These are phyloP conservation scores for Solanum hybrid DNA, from an alignment of 305 asterid species.

Conservation along the genomic window DNA sequence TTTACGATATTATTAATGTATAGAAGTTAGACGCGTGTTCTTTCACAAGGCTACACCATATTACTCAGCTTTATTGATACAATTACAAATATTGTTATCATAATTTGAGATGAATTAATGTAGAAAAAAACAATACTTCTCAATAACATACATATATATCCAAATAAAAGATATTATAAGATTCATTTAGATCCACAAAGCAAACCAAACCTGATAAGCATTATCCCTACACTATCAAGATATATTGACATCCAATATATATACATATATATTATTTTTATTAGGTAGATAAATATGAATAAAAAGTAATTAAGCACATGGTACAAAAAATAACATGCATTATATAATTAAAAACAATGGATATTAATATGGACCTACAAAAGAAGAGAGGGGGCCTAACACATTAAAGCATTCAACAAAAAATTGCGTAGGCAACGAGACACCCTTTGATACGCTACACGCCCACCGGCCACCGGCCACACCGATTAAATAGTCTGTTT, in stretches of 20 bases:
- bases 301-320: neutral
- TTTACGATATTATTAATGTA: neutral
- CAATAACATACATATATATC: neutral
- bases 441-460: neutral
- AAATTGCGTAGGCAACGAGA: neutral
- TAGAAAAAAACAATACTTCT: neutral
- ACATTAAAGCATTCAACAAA: neutral
- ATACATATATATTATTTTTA: neutral
- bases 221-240: neutral
- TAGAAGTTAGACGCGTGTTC: too few species aligned
- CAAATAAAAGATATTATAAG: neutral
- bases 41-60: neutral
- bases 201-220: neutral
- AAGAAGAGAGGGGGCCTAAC: neutral
- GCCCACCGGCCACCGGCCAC: neutral
- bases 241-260: neutral
- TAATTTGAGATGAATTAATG: neutral
- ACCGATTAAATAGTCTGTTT: neutral
- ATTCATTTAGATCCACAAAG: neutral
- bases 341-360: neutral
- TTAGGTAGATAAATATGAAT: neutral
- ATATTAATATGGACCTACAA: neutral
- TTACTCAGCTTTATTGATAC: neutral
- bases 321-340: neutral
- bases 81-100: neutral